Conservation (phyloP, 495 filamentous ascomycete genomes). For the Aspergillus panamensis region DNA sequence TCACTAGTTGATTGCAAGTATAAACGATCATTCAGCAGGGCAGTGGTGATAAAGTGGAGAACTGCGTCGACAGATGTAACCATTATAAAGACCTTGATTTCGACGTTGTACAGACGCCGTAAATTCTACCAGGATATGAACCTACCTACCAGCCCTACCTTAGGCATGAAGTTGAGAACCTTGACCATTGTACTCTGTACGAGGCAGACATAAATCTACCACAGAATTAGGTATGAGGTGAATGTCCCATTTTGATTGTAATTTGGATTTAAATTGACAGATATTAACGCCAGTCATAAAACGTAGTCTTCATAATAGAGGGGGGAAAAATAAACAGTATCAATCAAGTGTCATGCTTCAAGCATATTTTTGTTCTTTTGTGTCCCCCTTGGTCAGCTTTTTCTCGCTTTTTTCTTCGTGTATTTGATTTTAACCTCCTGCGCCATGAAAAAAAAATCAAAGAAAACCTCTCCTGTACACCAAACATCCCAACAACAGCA, state of each 20-base stretch:
- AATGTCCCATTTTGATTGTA: background rate
- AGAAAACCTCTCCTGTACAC: conserved; percentile 9
- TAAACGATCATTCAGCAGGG: background rate
- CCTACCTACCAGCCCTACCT: no score
- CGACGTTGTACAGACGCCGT: background rate
- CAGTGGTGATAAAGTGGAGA: background rate
- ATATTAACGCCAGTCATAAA: conserved; percentile 6
- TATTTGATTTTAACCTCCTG: background rate
- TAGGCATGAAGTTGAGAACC: no score
- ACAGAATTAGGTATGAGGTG: no score
- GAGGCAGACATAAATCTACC: no score
- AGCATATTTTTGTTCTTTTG: conserved; percentile 8
- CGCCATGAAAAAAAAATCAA: conserved; percentile 9
- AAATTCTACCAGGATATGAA: background rate
- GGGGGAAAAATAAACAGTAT: background rate
- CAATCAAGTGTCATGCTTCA: conserved; percentile 11
- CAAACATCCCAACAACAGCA: conserved; percentile 7
- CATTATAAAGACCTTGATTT: background rate
- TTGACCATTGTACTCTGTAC: no score
- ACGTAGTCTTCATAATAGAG: conserved; percentile 1
- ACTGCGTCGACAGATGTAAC: background rate
- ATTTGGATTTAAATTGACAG: background rate
- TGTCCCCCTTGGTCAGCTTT: background rate
- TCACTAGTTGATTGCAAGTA: background rate
- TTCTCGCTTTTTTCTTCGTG: background rate